phyloP scores from a whole-genome alignment of 768 basidiomycete species.

The Pleurotus platypus region DNA sequence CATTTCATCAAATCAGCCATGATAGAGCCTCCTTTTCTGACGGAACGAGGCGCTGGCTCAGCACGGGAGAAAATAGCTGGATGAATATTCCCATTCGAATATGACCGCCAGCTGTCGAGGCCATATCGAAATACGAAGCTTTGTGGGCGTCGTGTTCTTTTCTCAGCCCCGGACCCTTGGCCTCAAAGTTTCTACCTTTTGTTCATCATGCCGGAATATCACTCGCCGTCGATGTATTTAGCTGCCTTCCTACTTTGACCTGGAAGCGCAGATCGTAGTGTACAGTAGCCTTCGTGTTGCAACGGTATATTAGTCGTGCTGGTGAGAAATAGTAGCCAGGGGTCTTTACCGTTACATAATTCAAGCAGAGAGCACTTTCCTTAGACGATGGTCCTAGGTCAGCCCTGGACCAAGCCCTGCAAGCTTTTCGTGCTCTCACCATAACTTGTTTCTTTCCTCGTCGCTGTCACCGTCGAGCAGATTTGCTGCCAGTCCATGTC shows the following conservation, averaged over 20 bases:
- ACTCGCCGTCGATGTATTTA: no score
- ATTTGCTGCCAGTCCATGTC: slow-evolving; percentile 17
- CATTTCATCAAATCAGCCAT: no score
- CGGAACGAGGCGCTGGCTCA: background rate
- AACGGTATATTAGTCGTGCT: background rate
- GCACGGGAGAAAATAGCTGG: no score
- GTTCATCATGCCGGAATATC: no score
- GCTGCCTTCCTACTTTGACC: no score
- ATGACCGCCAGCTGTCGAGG: no score
- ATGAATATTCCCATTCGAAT: no score
- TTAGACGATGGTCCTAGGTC: slow-evolving; percentile 1
- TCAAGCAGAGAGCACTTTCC: background rate
- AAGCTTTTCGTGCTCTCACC: slow-evolving; percentile 8
- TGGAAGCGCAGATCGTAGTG: no score
- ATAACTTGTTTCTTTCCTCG: background rate
- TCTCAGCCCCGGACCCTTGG: no score
- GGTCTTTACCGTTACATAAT: slow-evolving; percentile 4
- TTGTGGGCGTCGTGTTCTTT: no score
- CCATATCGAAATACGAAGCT: no score
- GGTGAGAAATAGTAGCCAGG: slow-evolving; percentile 3
- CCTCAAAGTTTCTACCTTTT: no score
- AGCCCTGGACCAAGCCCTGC: slow-evolving; percentile 10
- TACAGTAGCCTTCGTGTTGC: background rate
- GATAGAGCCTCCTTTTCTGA: background rate
- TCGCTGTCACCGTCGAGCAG: slow-evolving; percentile 8